Evolutionary conservation across 163 green algal genomes (phyloP), one percentile per base, ranked within the genome.

Genomic region (Volvox carteri): DNA sequence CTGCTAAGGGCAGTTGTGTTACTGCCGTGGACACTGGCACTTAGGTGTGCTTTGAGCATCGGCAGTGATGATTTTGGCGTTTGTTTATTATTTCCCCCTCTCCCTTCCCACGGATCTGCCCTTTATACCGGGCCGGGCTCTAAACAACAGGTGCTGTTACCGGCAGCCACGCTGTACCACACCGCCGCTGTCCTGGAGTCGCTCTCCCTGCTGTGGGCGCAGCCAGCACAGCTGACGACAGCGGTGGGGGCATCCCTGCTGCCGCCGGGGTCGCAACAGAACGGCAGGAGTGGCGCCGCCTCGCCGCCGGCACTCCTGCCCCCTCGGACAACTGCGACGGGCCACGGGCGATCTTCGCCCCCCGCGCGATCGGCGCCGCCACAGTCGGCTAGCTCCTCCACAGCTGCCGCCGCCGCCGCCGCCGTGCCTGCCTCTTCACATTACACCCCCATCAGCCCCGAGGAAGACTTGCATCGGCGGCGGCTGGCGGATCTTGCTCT

Each of bases 91-190:
- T n/a, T n/a, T n/a, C n/a, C n/a, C n/a, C n/a, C n/a, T 65, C 4
- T 12, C 54, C 54, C 4, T 52, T 23, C 35, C 41, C 54, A 9
- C 9, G n/a, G n/a, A n/a, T n/a, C n/a, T n/a, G n/a, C n/a, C n/a
- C n/a, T n/a, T n/a, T n/a, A n/a, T n/a, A n/a, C n/a, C n/a, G n/a
- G n/a, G n/a, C n/a, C n/a, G n/a, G n/a, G n/a, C n/a, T n/a, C n/a
- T n/a, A n/a, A n/a, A n/a, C n/a, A n/a, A 12, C 65, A 79, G 80
- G 65, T 16, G 46, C 62, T 87, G 28, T 30, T 87, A 1, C 65
- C 62, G 1, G 48, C 78, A 1, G 78, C 80, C n/a, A 28, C 42
- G 1, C 60, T 78, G 42, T 21, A 68, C 80, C 62, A 79, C 60
- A 79, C 80, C 3, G 80, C 33, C 19, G 6, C 30, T 35, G 65